Evolutionary conservation across 352 stramenopile genomes (phyloP).

Genomic region (Phytophthora citricola): DNA sequence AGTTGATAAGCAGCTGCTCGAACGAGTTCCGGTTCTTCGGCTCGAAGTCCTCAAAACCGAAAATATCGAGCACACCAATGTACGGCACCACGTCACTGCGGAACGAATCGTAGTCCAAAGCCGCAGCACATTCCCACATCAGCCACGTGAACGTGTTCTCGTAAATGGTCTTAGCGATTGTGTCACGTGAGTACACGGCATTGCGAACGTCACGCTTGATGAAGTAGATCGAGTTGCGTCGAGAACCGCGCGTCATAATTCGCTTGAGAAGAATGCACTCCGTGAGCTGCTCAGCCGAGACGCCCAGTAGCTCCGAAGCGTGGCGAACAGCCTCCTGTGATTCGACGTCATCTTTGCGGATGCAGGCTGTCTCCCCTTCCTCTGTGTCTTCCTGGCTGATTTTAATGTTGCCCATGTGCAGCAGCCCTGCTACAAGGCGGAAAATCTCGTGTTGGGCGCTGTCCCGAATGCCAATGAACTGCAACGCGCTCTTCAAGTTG

Average conservation of each 20-base stretch:
- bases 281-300: slow-evolving; percentile 65
- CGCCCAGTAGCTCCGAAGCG: slow-evolving; percentile 70
- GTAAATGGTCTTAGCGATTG: slow-evolving; percentile 92
- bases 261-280: slow-evolving; percentile 84
- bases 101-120: slow-evolving; percentile 84
- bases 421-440: slow-evolving; percentile 66
- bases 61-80: slow-evolving; percentile 94
- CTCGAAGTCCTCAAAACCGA: slow-evolving; percentile 92
- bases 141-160: slow-evolving; percentile 90
- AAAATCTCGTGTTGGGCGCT: slow-evolving; percentile 79
- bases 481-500: slow-evolving; percentile 66
- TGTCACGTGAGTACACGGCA: slow-evolving; percentile 86
- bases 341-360: slow-evolving; percentile 48
- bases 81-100: slow-evolving; percentile 84
- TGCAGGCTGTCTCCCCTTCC: slow-evolving; percentile 76
- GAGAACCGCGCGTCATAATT: slow-evolving; percentile 78
- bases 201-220: slow-evolving; percentile 74
- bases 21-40: slow-evolving; percentile 92
- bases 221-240: slow-evolving; percentile 82
- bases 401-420: slow-evolving; percentile 84
- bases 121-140: slow-evolving; percentile 82
- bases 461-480: slow-evolving; percentile 78
- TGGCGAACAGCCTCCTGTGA: slow-evolving; percentile 57
- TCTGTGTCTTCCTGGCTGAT: slow-evolving; percentile 78
- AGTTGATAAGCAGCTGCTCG: slow-evolving; percentile 94